Conservation (phyloP, 768 basidiomycete species). For the Leccinum variicolor region DNA sequence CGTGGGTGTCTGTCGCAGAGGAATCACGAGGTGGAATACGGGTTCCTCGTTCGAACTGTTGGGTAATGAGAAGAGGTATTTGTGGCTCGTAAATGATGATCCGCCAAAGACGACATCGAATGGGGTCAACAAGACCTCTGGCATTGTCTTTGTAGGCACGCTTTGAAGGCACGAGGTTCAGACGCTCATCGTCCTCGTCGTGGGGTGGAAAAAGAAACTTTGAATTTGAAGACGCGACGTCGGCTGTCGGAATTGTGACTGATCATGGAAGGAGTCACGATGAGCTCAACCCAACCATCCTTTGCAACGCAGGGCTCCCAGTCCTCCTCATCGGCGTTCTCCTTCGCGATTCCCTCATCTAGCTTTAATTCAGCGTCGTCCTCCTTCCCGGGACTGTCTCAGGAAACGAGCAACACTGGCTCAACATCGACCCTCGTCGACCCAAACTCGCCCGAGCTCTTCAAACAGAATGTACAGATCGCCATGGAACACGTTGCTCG, state of each 20-base stretch:
- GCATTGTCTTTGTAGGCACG: constrained; percentile 1
- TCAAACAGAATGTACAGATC: constrained; percentile 55
- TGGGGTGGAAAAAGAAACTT: not conserved
- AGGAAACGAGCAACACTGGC: constrained; percentile 17
- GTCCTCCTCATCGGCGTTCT: constrained; percentile 11
- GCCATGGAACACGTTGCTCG: constrained; percentile 47
- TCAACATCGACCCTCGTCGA: constrained; percentile 32
- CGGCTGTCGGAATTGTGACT: constrained; percentile 25
- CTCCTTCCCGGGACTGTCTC: constrained; percentile 24
- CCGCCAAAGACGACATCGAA: constrained; percentile 39
- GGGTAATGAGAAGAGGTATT: constrained; percentile 33
- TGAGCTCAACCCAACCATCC: constrained; percentile 13
- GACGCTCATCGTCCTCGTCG: constrained; percentile 18
- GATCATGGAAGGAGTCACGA: not conserved
- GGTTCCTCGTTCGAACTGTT: constrained; percentile 1
- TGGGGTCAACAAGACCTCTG: constrained; percentile 22
- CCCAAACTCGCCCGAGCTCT: constrained; percentile 57
- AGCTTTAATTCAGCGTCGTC: constrained; percentile 3
- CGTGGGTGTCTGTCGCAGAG: constrained; percentile 62
- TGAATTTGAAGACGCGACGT: constrained; percentile 36
- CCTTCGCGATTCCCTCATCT: constrained; percentile 20
- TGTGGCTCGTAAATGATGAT: constrained; percentile 55
- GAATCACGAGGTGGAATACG: constrained; percentile 73
- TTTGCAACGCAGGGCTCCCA: constrained; percentile 14
- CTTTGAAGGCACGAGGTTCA: constrained; percentile 16